phyloP scores from a whole-genome alignment of 495 filamentous ascomycete species.

The Chlorociboria aeruginascens region DNA sequence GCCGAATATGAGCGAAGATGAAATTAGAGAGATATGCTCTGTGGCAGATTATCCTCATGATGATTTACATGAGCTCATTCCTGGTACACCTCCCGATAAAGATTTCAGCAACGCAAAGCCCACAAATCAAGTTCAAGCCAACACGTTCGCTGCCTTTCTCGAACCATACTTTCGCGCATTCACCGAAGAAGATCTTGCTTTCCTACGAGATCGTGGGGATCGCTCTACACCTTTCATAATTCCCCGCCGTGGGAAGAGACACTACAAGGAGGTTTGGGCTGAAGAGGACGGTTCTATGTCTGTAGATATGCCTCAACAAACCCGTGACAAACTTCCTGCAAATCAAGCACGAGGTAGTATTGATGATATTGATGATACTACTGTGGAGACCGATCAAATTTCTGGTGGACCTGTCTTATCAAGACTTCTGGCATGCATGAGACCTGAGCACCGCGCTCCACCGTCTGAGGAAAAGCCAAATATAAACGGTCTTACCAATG shows the following conservation, averaged over 20 bases:
- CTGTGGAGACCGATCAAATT: constrained; percentile 78
- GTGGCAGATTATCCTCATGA: constrained; percentile 71
- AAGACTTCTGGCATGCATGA: constrained; percentile 70
- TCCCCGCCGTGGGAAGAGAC: constrained; percentile 70
- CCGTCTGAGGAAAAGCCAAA: constrained; percentile 43
- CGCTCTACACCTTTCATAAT: constrained; percentile 72
- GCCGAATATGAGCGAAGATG: constrained; percentile 64
- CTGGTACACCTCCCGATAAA: constrained; percentile 78
- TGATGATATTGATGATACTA: constrained; percentile 74
- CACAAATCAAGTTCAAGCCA: constrained; percentile 81
- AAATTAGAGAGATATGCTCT: constrained; percentile 74
- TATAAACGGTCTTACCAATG: constrained; percentile 43
- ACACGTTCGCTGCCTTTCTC: constrained; percentile 75
- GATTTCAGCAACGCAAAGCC: constrained; percentile 94
- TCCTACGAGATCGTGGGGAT: constrained; percentile 82
- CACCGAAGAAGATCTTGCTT: constrained; percentile 90
- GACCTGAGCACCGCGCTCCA: constrained; percentile 64
- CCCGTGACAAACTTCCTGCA: constrained; percentile 51
- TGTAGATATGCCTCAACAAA: constrained; percentile 44
- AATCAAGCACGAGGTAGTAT: constrained; percentile 78
- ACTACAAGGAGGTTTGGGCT: constrained; percentile 83
- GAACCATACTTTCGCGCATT: constrained; percentile 86
- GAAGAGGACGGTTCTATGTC: constrained; percentile 78
- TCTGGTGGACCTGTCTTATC: constrained; percentile 76
- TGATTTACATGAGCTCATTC: constrained; percentile 73